Percentiles rank a stretch among this genome's conserved stretches.
Conservation (phyloP, 331 rosid genomes). For the Malus hybrid region DNA sequence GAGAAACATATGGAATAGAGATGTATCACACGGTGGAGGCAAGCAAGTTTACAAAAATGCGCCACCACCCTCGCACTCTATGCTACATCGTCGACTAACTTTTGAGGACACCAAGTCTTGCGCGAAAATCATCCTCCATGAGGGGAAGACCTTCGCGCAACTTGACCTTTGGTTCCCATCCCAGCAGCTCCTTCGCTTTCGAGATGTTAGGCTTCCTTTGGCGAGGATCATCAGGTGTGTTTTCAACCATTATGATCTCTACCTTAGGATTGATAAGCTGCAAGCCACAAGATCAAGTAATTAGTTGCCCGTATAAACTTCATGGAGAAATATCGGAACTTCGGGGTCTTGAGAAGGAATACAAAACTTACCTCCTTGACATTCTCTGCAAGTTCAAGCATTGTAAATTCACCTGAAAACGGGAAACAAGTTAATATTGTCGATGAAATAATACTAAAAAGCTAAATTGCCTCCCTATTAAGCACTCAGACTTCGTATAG, state of each 20-base stretch:
- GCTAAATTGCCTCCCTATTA: background rate
- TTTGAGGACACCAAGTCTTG: slow-evolving; percentile 31
- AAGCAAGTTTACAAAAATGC: slow-evolving; percentile 3
- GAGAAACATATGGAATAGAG: slow-evolving; percentile 4
- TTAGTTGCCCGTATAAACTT: background rate
- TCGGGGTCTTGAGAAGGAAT: background rate
- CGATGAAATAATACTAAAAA: background rate
- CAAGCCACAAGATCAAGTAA: background rate
- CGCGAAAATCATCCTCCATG: slow-evolving; percentile 51
- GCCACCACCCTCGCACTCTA: slow-evolving; percentile 1
- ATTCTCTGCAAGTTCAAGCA: slow-evolving; percentile 44
- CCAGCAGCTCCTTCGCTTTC: slow-evolving; percentile 40
- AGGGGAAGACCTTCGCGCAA: slow-evolving; percentile 41
- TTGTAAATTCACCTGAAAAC: slow-evolving; percentile 41
- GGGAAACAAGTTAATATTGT: background rate
- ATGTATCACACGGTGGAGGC: background rate
- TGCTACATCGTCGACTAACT: background rate
- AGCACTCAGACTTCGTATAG: background rate
- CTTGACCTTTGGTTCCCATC: slow-evolving; percentile 49
- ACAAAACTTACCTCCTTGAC: slow-evolving; percentile 34
- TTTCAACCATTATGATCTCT: slow-evolving; percentile 38
- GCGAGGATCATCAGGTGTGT: slow-evolving; percentile 48
- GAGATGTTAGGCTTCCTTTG: slow-evolving; percentile 48
- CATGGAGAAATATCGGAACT: background rate
- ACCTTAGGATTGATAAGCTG: slow-evolving; percentile 45